A percentile compares a stretch with the other conserved stretches of the same genome.
phyloP scores from a whole-genome alignment of 257 asterid genomes.

The Nicotiana knightiana region DNA sequence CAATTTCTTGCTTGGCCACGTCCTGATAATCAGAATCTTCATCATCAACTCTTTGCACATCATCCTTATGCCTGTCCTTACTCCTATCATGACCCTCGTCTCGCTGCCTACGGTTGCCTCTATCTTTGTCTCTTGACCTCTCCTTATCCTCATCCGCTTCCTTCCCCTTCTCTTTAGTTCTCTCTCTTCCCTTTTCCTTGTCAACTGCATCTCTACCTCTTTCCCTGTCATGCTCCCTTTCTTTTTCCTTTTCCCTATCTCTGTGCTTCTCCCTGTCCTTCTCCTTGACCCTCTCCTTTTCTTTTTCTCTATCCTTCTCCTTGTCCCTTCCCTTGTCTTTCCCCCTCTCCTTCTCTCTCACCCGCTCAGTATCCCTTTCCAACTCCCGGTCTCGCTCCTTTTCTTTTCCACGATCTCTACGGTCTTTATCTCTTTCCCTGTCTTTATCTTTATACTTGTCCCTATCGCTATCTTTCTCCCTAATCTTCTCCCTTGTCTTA shows the following conservation, averaged over 20 bases:
- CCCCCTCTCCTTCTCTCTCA: conserved; percentile 21
- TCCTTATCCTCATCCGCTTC: conserved; percentile 55
- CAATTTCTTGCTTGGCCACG: conserved; percentile 24
- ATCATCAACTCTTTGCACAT: conserved; percentile 19
- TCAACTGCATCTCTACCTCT: conserved; percentile 46
- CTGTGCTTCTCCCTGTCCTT: conserved; percentile 44
- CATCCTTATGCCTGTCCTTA: conserved; percentile 48
- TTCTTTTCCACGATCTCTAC: conserved; percentile 45
- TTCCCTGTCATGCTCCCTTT: conserved; percentile 46
- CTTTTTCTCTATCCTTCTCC: conserved; percentile 48
- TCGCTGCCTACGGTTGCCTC: conserved; percentile 43
- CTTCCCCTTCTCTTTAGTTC: conserved; percentile 55
- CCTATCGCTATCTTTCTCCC: conserved; percentile 55
- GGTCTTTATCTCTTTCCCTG: conserved; percentile 57
- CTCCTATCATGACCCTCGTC: conserved; percentile 50
- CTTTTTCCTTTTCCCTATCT: conserved; percentile 42
- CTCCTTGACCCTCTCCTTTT: conserved; percentile 55
- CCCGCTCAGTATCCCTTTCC: conserved; percentile 17
- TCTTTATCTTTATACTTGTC: conserved; percentile 61
- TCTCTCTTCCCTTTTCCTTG: conserved; percentile 64
- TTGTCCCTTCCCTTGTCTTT: conserved; percentile 42
- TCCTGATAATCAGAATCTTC: conserved; percentile 26
- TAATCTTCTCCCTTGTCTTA: conserved; percentile 37
- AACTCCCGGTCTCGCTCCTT: conserved; percentile 50
- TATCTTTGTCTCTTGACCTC: conserved; percentile 56